These are phyloP conservation scores for Pilaira anomala DNA, from an alignment of 192 early-diverging fungal species.

Conservation along the genomic window DNA sequence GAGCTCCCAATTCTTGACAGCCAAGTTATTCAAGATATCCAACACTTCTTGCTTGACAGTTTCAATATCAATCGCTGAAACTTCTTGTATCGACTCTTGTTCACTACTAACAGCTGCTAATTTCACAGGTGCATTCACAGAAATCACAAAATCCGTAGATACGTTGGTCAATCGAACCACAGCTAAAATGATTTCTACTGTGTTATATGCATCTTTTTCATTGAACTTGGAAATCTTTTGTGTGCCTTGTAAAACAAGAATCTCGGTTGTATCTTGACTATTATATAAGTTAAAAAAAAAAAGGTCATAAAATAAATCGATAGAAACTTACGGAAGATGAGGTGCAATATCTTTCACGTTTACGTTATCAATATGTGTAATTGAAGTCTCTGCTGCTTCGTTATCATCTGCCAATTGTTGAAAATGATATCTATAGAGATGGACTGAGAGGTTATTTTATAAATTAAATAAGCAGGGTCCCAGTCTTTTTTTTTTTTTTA, in stretches of 20 bases:
- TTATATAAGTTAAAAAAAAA: too few species aligned
- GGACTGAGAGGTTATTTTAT: too few species aligned
- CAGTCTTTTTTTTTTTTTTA: conserved; percentile 13
- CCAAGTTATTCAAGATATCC: conserved; percentile 28
- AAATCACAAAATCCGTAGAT: conserved; percentile 72
- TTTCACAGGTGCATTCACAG: conserved; percentile 66
- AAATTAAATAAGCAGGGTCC: too few species aligned
- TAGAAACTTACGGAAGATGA: conserved; percentile 55
- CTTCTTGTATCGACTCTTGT: conserved; percentile 22
- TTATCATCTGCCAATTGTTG: conserved; percentile 76
- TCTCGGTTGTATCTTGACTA: conserved; percentile 22
- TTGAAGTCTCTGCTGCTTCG: conserved; percentile 47
- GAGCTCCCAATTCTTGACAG: conserved; percentile 3
- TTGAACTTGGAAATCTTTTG: conserved; percentile 82
- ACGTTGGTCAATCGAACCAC: conserved; percentile 67
- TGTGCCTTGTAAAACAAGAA: conserved; percentile 56
- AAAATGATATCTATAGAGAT: conserved; percentile 68
- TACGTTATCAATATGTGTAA: not conserved
- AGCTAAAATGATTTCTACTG: conserved; percentile 65
- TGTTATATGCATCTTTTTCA: conserved; percentile 58
- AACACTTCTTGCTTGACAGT: conserved; percentile 45
- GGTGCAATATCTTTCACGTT: conserved; percentile 35
- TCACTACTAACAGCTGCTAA: conserved; percentile 51
- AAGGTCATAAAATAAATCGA: too few species aligned
- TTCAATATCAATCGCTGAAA: conserved; percentile 26